Evolutionary conservation across 768 basidiomycete species (phyloP), one percentile per base, ranked within the genome.

Genomic region (Paxillus rubicundulus): DNA sequence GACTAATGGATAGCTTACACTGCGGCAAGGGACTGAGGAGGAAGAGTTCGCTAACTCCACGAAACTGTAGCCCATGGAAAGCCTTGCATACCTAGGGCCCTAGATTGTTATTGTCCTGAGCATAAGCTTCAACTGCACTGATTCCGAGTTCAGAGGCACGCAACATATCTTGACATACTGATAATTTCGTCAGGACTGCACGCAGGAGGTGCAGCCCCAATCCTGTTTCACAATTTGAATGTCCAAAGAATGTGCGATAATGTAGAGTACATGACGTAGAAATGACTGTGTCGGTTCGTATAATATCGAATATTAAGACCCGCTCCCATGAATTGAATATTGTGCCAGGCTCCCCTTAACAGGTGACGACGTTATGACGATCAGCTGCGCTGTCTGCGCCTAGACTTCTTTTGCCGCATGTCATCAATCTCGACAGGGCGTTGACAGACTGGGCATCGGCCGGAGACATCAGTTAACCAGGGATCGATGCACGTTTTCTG

Each of bases 401-500:
- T 60, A 9, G 61, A 52, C 60, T 69, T 68, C 65, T 69, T 74
- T 58, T 70, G 64, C 51, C 62, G 63, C 43, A 63, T 62, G 54
- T 75, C 62, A 14, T 69, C 70, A 20, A 80, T 62, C 51, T 86
- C 82, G 13, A 92, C 89, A 21, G 83, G 73, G 30, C 84, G 74
- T 65, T 95, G 91, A 65, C 92, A 96, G 16, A 87, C 82, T 7
- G 92, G 92, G 74, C 92, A 96, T 30, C 91, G 81, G 5, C 90
- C 92, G 27, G 89, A 91, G 13, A 92, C 85, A 54, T 88, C 85
- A 3, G 75, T 84, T 46, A 96, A 69, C 93, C 93, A 96, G 18
- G 91, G 89, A 64, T 96, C 92, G 39, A 95, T 70, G 66, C 92
- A 96, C 20, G 85, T 84, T 89, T 89, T 84, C 89, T 89, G 58